Base-by-base conservation (phyloP, 2,329 filamentous ascomycete genomes). In the Cadophora sp. region DNA sequence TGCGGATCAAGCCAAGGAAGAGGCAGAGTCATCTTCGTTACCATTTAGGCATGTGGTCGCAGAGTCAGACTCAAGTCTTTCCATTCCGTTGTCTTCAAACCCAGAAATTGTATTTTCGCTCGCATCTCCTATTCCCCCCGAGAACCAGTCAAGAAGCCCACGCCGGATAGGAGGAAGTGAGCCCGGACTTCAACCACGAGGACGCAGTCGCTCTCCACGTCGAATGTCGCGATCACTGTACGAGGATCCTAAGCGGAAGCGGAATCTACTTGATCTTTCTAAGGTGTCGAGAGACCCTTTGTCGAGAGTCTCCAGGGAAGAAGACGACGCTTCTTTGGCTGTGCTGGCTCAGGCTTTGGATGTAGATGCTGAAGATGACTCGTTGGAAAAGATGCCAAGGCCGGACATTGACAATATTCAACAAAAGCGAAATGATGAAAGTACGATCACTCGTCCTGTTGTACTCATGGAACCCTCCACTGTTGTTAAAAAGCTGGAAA, bases 301-400 rank as follows among this genome's bases (percentile, higher is more conserved):
- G 14, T 60, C 48, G 8, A 70, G 62, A 48, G 64, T 76, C 24
- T 76, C 75, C 34, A 68, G 69, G 22, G 71, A 74, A 34, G 72
- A 77, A 40, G 75, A 77, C 61, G 48, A 69, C 8, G 70, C 72
- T 19, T 77, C 75, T 26, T 70, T 77, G 51, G 69, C 65, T 14
- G 58, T 63, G 29, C 69, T 77, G 14, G 73, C 73, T 12, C 59
- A 69, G 53, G 73, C 69, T 46, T 53, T 76, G 48, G 56, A 68
- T 48, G 14, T 24, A 8, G 22, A 43, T 50, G 60, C 19, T 24
- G 29, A 3, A 14, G 16, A 63, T 16, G 29, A 51, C 9, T 24
- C n/a, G 22, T 24, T 61, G 55, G 22, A 59, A 1, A 40, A 37
- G 19, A 26, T 43, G 4, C 29, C 34, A 37, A 59, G 8, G 1